Base-by-base conservation (phyloP, 305 asterid genomes). In the Striga hermonthica region DNA sequence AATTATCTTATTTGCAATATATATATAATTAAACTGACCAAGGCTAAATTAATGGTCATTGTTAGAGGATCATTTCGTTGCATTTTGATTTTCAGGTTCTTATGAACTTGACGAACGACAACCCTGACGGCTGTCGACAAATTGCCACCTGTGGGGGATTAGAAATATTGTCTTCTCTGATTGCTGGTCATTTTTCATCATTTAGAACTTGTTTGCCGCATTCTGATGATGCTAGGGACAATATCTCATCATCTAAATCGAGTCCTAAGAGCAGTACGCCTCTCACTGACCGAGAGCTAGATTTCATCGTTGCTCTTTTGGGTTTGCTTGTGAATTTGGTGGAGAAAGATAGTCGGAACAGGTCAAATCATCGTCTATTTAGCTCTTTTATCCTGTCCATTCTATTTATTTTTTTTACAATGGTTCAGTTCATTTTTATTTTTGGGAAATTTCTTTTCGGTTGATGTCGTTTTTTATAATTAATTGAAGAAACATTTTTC, bases 301-400 rank as follows among this genome's bases (percentile, higher is more conserved):
- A 93, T 76, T 81, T 90, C 77, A 97, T 93, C 66, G 97, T 93
- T 74, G 92, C 96, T 67, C 85, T 93, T 76, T 75, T 93, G 80
- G 97, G 99, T 10, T 81, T 90, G 80, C 96, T 93, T 56, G 99
- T 93, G 80, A 93, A 93, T 83, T 80, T 93, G 85, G 95, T 93
- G 13, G 99, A 93, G 81, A 93, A 93, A 84, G 97, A 90, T 69
- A 73, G 84, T 47, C 62, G 70, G 55, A 93, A 90, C 76, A 81
- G 99, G 99, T 93, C n/a, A 68, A 68, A 49, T 64, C 36, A 57
- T 60, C 59, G 7, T 56, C n/a, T 31, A 12, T 54, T 54, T 45
- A 15, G 10, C 7, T 10, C 47, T 6, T 8, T 41, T 10, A 41
- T 9, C 10, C 10, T 3, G 3, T 41, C 6, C 10, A 6, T 7